Percentiles rank a stretch among this genome's conserved stretches.
phyloP scores from a whole-genome alignment of 2,329 filamentous ascomycete genomes.

The Coleophoma cylindrospora region DNA sequence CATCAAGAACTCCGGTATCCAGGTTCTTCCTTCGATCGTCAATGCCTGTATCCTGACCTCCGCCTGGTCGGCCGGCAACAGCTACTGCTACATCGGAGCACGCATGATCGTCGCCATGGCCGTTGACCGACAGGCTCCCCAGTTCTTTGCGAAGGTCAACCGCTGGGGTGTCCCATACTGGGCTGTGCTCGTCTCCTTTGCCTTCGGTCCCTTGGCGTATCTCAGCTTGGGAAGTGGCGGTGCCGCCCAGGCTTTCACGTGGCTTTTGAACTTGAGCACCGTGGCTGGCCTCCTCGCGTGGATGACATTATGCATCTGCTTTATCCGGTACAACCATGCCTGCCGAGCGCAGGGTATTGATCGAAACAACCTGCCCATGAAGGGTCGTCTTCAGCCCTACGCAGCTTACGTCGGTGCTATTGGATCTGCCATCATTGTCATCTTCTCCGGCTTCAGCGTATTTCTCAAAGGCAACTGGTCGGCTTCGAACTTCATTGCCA shows the following conservation, averaged over 20 bases:
- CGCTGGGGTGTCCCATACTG: slow-evolving; percentile 36
- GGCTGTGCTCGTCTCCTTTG: slow-evolving; percentile 11
- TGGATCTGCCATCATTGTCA: slow-evolving; percentile 23
- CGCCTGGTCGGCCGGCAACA: slow-evolving; percentile 46
- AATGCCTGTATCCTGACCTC: slow-evolving; percentile 47
- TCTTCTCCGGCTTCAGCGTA: slow-evolving; percentile 55
- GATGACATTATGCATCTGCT: slow-evolving; percentile 2
- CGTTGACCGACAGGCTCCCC: slow-evolving; percentile 30
- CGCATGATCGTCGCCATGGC: slow-evolving; percentile 41
- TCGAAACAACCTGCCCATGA: neutral
- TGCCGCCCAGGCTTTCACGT: slow-evolving; percentile 50
- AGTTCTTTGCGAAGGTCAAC: slow-evolving; percentile 46
- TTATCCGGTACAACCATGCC: neutral
- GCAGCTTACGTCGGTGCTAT: slow-evolving; percentile 1
- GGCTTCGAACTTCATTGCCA: slow-evolving; percentile 49
- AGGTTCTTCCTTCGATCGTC: slow-evolving; percentile 41
- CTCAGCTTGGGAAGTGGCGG: slow-evolving; percentile 56
- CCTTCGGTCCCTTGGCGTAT: slow-evolving; percentile 61
- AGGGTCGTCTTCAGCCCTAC: slow-evolving; percentile 2
- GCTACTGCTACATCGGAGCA: slow-evolving; percentile 41
- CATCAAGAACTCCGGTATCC: slow-evolving; percentile 40
- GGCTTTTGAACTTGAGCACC: slow-evolving; percentile 53
- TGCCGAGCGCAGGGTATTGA: slow-evolving; percentile 2
- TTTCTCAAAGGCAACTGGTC: slow-evolving; percentile 55
- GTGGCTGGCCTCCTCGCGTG: slow-evolving; percentile 1